Base-by-base conservation (phyloP, 108 stramenopile genomes). In the Nitzschia palea region DNA sequence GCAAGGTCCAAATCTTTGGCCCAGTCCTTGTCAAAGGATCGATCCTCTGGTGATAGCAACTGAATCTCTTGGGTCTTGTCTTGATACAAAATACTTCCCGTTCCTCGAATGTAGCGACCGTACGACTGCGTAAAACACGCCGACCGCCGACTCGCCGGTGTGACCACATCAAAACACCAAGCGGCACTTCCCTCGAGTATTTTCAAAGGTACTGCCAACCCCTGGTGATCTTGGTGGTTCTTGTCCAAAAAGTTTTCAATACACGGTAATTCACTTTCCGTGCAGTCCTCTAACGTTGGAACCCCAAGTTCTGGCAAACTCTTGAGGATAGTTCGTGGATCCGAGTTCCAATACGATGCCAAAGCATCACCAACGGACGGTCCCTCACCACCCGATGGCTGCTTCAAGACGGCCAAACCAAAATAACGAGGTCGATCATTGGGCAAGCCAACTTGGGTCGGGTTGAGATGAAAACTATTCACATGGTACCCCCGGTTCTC, bases 131-230 rank as follows among this genome's bases (percentile, higher is more conserved):
- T 97, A 62, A 95, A 95, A 63, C 96, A 65, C 32, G 45, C 30
- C 0, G 65, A 65, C 8, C 65, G 51, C 14, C 51, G 65, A 40
- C 31, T 40, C 0, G 2, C 22, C 1, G 51, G 65, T 40, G 89
- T 82, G 15, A 90, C 88, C 55, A 95, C 79, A 61, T 97, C 96
- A 76, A 95, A 90, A 51, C 90, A 94, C 95, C 95, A 96, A 1
- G 91, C 67, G 15, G 91, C 81, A 48, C 71, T 72, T 31, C 70
- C 76, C 15, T 76, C 26, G 31, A 85, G 56, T 1, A 90, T 22
- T 54, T 81, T 83, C 47, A 55, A 53, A 4, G 91, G 94, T 34
- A 92, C 76, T 40, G 56, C 62, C 10, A 81, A 79, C 22, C 37
- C 33, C 44, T 51, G 44, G 29, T 70, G 64, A 8, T 54, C 45